A percentile compares a stretch with the other conserved stretches of the same genome.
phyloP scores from a whole-genome alignment of 257 asterid species.

The Leptodermis oblonga region DNA sequence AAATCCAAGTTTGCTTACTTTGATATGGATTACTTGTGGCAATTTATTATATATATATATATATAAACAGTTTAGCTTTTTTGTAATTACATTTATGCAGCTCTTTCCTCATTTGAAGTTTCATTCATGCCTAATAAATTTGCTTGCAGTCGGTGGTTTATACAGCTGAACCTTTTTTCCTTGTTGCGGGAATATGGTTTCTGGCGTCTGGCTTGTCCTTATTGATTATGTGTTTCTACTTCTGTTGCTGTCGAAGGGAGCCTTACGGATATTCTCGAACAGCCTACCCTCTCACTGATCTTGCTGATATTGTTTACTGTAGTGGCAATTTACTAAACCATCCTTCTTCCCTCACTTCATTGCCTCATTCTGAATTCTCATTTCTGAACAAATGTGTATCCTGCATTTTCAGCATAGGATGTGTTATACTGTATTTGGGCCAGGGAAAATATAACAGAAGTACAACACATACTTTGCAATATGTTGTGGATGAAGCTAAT shows the following conservation, averaged over 20 bases:
- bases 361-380: neutral
- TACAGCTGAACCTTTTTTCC: conserved; percentile 62
- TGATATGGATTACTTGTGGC: neutral
- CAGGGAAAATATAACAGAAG: conserved; percentile 60
- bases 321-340: conserved; percentile 45
- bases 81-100: neutral
- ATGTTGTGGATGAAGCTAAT: conserved; percentile 65
- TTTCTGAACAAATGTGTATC: conserved; percentile 14
- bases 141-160: conserved; percentile 66
- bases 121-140: conserved; percentile 9
- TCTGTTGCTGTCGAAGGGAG: conserved; percentile 48
- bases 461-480: conserved; percentile 42
- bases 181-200: conserved; percentile 61
- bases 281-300: conserved; percentile 71
- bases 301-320: conserved; percentile 54
- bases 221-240: conserved; percentile 42
- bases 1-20: neutral
- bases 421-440: conserved; percentile 59
- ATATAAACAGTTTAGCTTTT: neutral
- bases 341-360: conserved; percentile 14
- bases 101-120: neutral
- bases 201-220: conserved; percentile 48
- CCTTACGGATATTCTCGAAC: conserved; percentile 59
- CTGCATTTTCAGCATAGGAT: conserved; percentile 63
- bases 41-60: neutral